phyloP scores from a whole-genome alignment of 75 land plant genomes.

The Ceratopteris richardii region DNA sequence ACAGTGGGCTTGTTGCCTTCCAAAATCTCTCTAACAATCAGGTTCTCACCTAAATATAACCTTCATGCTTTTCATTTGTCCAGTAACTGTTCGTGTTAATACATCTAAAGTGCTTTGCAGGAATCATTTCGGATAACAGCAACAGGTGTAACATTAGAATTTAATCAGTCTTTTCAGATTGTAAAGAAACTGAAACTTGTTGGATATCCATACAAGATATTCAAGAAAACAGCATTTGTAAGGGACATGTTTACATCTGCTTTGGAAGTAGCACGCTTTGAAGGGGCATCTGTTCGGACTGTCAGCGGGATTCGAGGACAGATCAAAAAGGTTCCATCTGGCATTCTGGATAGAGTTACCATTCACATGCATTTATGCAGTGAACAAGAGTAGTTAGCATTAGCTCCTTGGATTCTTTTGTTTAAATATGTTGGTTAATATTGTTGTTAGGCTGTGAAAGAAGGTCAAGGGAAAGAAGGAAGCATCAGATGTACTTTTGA shows the following conservation, averaged over 20 bases:
- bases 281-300: constrained; percentile 83
- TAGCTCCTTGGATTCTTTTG: not conserved
- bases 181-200: constrained; percentile 92
- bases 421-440: not conserved
- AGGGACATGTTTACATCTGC: constrained; percentile 97
- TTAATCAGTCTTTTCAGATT: constrained; percentile 71
- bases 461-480: constrained; percentile 88
- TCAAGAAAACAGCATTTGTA: constrained; percentile 92
- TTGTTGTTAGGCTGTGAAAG: constrained; percentile 69
- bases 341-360: not conserved
- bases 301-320: constrained; percentile 98
- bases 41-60: too few relatives aligned
- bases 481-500: constrained; percentile 96
- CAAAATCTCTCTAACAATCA: constrained; percentile 79
- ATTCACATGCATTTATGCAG: too few relatives aligned
- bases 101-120: too few relatives aligned
- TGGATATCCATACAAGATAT: constrained; percentile 85
- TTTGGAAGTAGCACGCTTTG: constrained; percentile 91
- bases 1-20: constrained; percentile 78
- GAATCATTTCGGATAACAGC: constrained; percentile 79
- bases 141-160: constrained; percentile 68
- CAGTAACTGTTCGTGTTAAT: not conserved
- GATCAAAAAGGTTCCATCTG: constrained; percentile 91
- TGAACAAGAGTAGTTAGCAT: not conserved
- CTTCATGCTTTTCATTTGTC: not conserved